Base-by-base conservation (phyloP, 1,139 yeast species). In the Zygosaccharomyces sapae region DNA sequence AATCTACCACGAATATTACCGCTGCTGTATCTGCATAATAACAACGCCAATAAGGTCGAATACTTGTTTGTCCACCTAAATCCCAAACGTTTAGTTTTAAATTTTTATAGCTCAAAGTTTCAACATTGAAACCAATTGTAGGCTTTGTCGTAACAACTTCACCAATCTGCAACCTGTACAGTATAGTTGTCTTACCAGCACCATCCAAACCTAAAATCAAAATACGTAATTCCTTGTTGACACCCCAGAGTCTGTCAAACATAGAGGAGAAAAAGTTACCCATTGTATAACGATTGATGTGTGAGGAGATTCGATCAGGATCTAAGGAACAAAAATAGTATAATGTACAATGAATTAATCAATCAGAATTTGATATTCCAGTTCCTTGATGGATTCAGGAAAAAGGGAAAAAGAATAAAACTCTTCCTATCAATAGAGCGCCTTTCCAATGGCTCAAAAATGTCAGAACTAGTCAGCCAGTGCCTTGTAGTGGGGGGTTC, bases 41-140 rank as follows among this genome's bases (percentile, higher is more conserved):
- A 67, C 97, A 92, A 61, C 98, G 77, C 98, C 98, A 92, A 70
- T 92, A 92, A 1, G 98, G 97, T 59, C 98, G 77, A 58, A 92
- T 92, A 20, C 95, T 83, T 2, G 97, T 90, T 68, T 92, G 98
- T 1, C 98, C 98, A 51, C 98, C 98, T 55, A 92, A 77, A 72
- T 92, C 98, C 85, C 85, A 80, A 37, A 80, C 84, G 66, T 92
- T 92, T 63, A 92, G 80, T 44, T 95, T 89, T 59, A 92, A 77
- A 66, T 92, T 92, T 61, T 88, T 88, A 67, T 92, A 92, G 47
- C 81, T 83, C 52, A 92, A 74, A 0, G 98, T 92, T 64, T 92
- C 98, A 38, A 92, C 98, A 64, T 92, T 92, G 75, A 92, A 92
- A 4, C 98, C 98, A 56, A 92, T 89, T 7, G 98, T 89, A 18